Evolutionary conservation across 2,329 filamentous ascomycete species (phyloP).

Genomic region (Penicillium italicum): DNA sequence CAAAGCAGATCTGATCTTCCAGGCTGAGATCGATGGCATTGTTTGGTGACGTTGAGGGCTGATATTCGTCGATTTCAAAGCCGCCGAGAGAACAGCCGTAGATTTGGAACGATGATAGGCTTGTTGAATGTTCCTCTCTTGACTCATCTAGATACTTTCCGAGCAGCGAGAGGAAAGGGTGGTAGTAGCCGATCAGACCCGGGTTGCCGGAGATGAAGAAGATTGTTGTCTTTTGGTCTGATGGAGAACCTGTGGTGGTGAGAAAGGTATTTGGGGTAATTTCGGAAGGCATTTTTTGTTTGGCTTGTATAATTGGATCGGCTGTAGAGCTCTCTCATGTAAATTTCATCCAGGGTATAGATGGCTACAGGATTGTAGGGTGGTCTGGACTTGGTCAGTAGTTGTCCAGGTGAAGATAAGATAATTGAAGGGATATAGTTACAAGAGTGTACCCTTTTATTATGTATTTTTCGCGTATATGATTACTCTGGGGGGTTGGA

Average conservation of each 20-base stretch:
- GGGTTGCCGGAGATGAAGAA: slow-evolving; percentile 53
- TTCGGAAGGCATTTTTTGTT: slow-evolving; percentile 20
- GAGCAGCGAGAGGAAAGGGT: slow-evolving; percentile 42
- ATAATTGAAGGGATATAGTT: not conserved
- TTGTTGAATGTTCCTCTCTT: not conserved
- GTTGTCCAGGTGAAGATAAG: not conserved
- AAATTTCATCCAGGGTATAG: slow-evolving; percentile 1
- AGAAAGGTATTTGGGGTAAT: slow-evolving; percentile 34
- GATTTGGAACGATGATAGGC: slow-evolving; percentile 23
- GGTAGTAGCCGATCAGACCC: slow-evolving; percentile 50
- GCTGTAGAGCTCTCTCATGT: not conserved
- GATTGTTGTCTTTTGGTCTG: slow-evolving; percentile 26
- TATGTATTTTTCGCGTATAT: not conserved
- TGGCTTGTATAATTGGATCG: not conserved
- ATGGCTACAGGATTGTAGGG: not conserved
- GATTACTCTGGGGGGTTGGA: not conserved
- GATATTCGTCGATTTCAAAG: slow-evolving; percentile 31
- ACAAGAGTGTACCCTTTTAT: not conserved
- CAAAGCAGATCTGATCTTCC: slow-evolving; percentile 50
- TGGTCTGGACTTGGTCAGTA: not conserved
- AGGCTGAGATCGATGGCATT: slow-evolving; percentile 31
- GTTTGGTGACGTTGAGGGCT: not conserved
- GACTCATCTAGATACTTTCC: slow-evolving; percentile 20
- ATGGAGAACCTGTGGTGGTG: slow-evolving; percentile 18
- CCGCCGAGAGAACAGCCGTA: slow-evolving; percentile 37